Percentiles rank a stretch among this genome's conserved stretches.
Evolutionary conservation across 1,139 yeast species (phyloP).

Genomic region (Blastobotrys arbuscula): DNA sequence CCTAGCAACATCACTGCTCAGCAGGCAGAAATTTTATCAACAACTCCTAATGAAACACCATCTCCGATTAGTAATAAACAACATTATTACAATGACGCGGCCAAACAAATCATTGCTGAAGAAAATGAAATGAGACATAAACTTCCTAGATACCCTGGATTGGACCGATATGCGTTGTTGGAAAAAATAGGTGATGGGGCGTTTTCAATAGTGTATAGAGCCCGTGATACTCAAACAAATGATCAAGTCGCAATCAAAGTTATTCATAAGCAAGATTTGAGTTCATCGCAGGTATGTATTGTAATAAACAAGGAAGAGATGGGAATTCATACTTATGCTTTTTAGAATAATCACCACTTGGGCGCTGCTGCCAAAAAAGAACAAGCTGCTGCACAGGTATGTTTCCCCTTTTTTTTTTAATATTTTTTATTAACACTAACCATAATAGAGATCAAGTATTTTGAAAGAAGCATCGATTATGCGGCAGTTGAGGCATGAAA

Average conservation of each 20-base stretch:
- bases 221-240: constrained; percentile 45
- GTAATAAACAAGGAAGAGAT: neutral
- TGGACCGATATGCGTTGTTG: constrained; percentile 43
- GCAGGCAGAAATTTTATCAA: neutral
- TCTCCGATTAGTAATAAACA: constrained; percentile 23
- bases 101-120: constrained; percentile 57
- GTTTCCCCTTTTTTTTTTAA: constrained; percentile 10
- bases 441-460: constrained; percentile 46
- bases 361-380: constrained; percentile 28
- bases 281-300: constrained; percentile 37
- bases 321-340: constrained; percentile 2
- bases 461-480: constrained; percentile 81
- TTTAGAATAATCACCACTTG: constrained; percentile 20
- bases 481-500: constrained; percentile 66
- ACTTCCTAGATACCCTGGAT: constrained; percentile 45
- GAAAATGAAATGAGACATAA: constrained; percentile 42
- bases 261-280: constrained; percentile 63
- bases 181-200: constrained; percentile 65
- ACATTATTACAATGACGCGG: constrained; percentile 46
- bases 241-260: constrained; percentile 76
- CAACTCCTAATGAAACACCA: constrained; percentile 1
- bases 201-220: constrained; percentile 79
- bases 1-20: neutral
- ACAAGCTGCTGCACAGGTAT: constrained; percentile 30
- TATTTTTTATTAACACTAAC: constrained; percentile 9